These are phyloP conservation scores for Dictyostelium purpureum DNA, from an alignment of 78 protist species.

Conservation along the genomic window DNA sequence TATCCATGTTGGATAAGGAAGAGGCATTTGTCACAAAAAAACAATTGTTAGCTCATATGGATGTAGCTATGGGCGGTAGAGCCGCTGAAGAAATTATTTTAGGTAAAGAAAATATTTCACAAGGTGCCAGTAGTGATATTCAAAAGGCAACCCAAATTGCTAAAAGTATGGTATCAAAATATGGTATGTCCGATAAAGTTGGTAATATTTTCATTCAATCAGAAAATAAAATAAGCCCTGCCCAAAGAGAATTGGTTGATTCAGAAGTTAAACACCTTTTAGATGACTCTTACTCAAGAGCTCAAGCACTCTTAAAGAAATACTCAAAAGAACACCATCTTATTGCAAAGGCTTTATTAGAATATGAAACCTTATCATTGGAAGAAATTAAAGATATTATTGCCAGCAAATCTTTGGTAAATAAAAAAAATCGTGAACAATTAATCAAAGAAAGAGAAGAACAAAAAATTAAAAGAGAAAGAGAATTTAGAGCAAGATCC, in stretches of 20 bases:
- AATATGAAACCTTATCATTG: constrained; percentile 83
- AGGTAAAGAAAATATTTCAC: constrained; percentile 88
- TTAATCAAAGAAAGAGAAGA: constrained; percentile 45
- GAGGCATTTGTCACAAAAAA: constrained; percentile 35
- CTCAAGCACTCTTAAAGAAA: constrained; percentile 31
- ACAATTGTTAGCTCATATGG: constrained; percentile 86
- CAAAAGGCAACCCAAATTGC: constrained; percentile 66
- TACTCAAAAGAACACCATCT: constrained; percentile 73
- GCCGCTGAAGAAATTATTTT: constrained; percentile 93
- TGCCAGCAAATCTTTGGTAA: constrained; percentile 1
- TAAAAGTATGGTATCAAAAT: constrained; percentile 81
- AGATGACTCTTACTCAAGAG: constrained; percentile 73
- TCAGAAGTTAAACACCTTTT: constrained; percentile 48
- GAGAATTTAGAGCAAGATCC: background rate
- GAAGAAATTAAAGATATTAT: constrained; percentile 77
- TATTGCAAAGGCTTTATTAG: constrained; percentile 86
- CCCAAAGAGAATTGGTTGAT: constrained; percentile 71
- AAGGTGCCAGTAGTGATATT: constrained; percentile 75
- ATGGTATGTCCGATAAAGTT: constrained; percentile 84
- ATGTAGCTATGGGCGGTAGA: constrained; percentile 95
- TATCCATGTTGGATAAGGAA: constrained; percentile 84
- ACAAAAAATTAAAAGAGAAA: constrained; percentile 30
- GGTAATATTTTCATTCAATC: constrained; percentile 79
- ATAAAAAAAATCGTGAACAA: constrained; percentile 28
- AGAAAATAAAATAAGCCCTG: constrained; percentile 2